Conservation (phyloP, 768 basidiomycete species). For the Bullera alba region DNA sequence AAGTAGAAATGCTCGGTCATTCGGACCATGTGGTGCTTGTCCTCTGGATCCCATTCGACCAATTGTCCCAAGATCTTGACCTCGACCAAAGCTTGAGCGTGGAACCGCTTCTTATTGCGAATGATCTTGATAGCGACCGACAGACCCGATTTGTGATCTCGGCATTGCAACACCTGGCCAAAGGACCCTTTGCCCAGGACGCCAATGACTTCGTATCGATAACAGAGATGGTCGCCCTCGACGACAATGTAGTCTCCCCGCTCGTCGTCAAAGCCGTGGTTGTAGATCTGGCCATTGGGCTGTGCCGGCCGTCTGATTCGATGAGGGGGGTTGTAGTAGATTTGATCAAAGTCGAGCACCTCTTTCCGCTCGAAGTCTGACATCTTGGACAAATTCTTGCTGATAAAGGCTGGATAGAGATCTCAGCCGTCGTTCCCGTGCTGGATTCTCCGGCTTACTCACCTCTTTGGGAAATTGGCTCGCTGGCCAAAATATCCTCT, state of each 20-base stretch:
- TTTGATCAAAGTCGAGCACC: slow-evolving; percentile 73
- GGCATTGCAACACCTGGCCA: slow-evolving; percentile 90
- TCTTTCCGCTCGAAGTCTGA: slow-evolving; percentile 87
- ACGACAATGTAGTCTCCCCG: slow-evolving; percentile 93
- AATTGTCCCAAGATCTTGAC: slow-evolving; percentile 96
- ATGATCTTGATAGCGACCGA: slow-evolving; percentile 99
- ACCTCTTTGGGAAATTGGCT: slow-evolving; percentile 66
- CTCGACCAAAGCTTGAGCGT: slow-evolving; percentile 96
- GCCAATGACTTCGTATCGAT: slow-evolving; percentile 89
- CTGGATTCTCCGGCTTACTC: slow-evolving; percentile 37
- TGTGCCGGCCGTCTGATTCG: slow-evolving; percentile 16
- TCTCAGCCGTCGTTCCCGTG: neutral
- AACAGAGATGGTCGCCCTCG: slow-evolving; percentile 84
- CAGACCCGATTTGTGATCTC: slow-evolving; percentile 88
- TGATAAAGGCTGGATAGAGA: slow-evolving; percentile 41
- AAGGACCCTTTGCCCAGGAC: slow-evolving; percentile 97
- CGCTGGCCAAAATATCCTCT: slow-evolving; percentile 68
- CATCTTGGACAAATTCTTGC: slow-evolving; percentile 55
- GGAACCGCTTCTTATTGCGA: slow-evolving; percentile 97
- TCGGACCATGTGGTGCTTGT: slow-evolving; percentile 93
- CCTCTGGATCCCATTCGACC: slow-evolving; percentile 95
- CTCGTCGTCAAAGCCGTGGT: slow-evolving; percentile 95
- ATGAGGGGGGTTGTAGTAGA: slow-evolving; percentile 56
- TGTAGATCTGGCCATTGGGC: slow-evolving; percentile 52
- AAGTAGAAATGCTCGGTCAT: slow-evolving; percentile 99